Base-by-base conservation (phyloP, 768 basidiomycete species). In the Coprinellus micaceus region DNA sequence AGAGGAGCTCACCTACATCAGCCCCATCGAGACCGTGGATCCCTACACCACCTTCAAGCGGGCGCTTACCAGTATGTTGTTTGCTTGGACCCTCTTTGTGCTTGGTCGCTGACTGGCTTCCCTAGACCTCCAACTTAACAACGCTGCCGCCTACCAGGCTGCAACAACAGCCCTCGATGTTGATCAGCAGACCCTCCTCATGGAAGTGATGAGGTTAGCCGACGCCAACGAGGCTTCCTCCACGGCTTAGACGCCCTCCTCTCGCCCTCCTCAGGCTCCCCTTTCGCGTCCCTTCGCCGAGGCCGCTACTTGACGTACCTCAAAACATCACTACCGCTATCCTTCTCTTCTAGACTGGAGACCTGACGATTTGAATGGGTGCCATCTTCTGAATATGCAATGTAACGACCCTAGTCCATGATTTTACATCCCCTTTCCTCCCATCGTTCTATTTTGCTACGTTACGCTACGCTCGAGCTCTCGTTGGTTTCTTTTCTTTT, bases 1-100 rank as follows among this genome's bases (percentile, higher is more conserved):
- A 49, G 91, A 95, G 64, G 93, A 95, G 67, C 80, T 94, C 9
- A 86, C 89, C 5, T 93, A 88, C 69, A 83, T 93, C 68, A 93
- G 89, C 63, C 83, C 91, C 46, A 77, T 95, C 39, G 94, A 95
- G 60, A 79, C 71, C 53, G 84, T 92, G 53, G 81, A 94, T 64
- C 85, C 87, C 3, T 94, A 94, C 66, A 68, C 76, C 45, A 77
- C 83, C 0, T 95, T 95, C 79, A 87, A 91, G 69, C 80, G 81
- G 57, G 88, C 89, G 24, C 70, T 94, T 61, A 84, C 88, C 19
- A 76, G 92, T 94, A 64, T 43, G 85, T 73, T 54, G 54, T 50
- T 39, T 30, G 17, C 24, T 26, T 28, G 25, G 56, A 24, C 49
- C 40, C 36, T 15, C 55, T 60, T 36, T 44, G 54, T 37, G 37